Evolutionary conservation across 169 alveolate genomes (phyloP), one percentile per base, ranked within the genome.

Genomic region (Blepharisma undulans): DNA sequence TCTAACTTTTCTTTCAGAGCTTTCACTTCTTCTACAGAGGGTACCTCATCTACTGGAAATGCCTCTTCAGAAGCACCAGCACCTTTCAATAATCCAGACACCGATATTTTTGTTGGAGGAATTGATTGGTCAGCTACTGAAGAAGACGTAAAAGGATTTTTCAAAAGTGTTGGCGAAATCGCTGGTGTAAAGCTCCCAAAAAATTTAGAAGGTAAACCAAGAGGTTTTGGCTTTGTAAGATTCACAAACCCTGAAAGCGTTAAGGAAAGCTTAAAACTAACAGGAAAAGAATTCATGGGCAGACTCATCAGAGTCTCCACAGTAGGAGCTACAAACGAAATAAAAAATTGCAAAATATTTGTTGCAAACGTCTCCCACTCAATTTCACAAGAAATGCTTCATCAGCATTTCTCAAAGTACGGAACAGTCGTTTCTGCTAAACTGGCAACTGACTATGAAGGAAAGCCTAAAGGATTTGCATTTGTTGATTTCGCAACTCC

Each of bases 291-390:
- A 25, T 87, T 93, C 33, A 94, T 94, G 48, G 96, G 96, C 78
- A 92, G 98, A 90, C 60, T 90, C 78, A 76, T 96, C 76, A 94
- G 93, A 91, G 92, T 96, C 33, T 87, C 93, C 32, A 93, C 92
- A 92, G 92, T 96, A 32, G 93, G 94, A 72, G 94, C 90, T 22
- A 92, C 88, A 34, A 59, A 48, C n/a, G 48, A 88, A 7, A 86
- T 86, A 71, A 76, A 60, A 92, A 87, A 72, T 92, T 93, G 27
- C 32, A 88, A 48, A 90, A 21, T 96, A 32, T 95, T 96, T 93
- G 96, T 96, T 27, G 97, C 97, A 36, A 96, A 96, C 91, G 71
- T 96, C 29, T 88, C 95, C 92, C 94, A 86, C 93, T 76, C 92
- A 80, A 92, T 96, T 76, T 90, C 88, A 66, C 93, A 95, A 74